Base-by-base conservation (phyloP, 2,329 filamentous ascomycete genomes). In the Whalleya microplaca region DNA sequence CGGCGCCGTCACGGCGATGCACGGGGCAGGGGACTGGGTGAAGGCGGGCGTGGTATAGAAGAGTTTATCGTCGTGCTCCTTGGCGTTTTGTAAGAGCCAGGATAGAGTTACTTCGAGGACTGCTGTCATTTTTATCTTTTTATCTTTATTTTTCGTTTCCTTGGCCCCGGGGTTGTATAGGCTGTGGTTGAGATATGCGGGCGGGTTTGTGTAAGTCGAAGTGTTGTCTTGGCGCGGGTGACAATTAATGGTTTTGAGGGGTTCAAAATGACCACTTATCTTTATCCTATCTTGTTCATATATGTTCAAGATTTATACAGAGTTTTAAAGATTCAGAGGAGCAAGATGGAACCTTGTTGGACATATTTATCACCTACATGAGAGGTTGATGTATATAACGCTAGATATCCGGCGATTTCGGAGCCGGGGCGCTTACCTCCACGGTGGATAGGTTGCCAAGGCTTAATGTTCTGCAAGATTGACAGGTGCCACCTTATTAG, bases 61-160 rank as follows among this genome's bases (percentile, higher is more conserved):
- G 43, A 69, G 67, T 58, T 75, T 75, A 40, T 62, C 71, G 50
- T 78, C 76, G 32, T 67, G 72, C 40, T 71, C 73, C 48, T 68
- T 75, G 53, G 66, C 67, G 55, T 67, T 72, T 55, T 67, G 67
- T 55, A 78, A 72, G n/a, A 78, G 65, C 73, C 74, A 77, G n/a
- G 73, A 70, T 21, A 73, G 63, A 1, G 65, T 57, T 7, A 71
- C 63, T 60, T 78, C 76, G 44, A 77, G 23, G 21, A 71, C 51
- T 18, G 63, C 53, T 21, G 48, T 51, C 58, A 62, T 64, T 49
- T 51, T 58, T 45, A 9, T 29, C 41, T 45, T 10, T 29, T 45
- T 40, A 19, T 45, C 23, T 41, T 53, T 27, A 23, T 49, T n/a
- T 23, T 20, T 20, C 4, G n/a, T 10, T 32, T 48, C n/a, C 12